Evolutionary conservation across 495 filamentous ascomycete species (phyloP).

Genomic region (Hypomontagnella monticulosa): DNA sequence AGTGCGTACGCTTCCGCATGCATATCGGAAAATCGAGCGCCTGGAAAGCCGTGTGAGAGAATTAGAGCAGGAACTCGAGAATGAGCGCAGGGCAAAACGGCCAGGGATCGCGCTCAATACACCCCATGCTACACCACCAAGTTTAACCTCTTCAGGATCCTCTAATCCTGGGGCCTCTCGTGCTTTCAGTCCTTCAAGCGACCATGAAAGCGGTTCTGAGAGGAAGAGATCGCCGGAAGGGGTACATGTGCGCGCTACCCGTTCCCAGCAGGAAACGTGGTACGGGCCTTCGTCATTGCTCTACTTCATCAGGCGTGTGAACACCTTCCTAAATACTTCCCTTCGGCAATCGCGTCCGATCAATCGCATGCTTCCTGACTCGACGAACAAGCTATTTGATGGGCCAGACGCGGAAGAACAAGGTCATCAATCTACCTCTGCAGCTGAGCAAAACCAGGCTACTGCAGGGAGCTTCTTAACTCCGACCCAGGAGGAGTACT

Average conservation of each 20-base stretch:
- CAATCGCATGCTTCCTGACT: slow-evolving; percentile 32
- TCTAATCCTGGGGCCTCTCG: background rate
- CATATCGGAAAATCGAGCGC: slow-evolving; percentile 53
- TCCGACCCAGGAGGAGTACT: slow-evolving; percentile 56
- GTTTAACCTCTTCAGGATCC: slow-evolving; percentile 3
- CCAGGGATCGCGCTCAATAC: slow-evolving; percentile 5
- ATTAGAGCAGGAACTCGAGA: slow-evolving; percentile 50
- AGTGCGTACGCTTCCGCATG: slow-evolving; percentile 51
- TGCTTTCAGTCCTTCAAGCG: slow-evolving; percentile 12
- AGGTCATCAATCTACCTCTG: background rate
- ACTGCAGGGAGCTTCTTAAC: slow-evolving; percentile 21
- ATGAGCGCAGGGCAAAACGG: slow-evolving; percentile 23
- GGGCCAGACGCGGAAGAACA: slow-evolving; percentile 10
- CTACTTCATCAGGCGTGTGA: slow-evolving; percentile 54
- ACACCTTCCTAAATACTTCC: slow-evolving; percentile 44
- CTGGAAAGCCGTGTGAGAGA: slow-evolving; percentile 51
- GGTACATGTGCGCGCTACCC: slow-evolving; percentile 44
- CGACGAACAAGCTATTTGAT: slow-evolving; percentile 24
- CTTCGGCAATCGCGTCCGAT: slow-evolving; percentile 45
- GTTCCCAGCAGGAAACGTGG: slow-evolving; percentile 47
- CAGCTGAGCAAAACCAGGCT: background rate
- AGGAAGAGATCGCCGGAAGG: slow-evolving; percentile 38
- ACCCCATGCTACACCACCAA: slow-evolving; percentile 9
- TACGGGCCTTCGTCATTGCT: slow-evolving; percentile 54
- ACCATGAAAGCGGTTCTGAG: slow-evolving; percentile 7